Evolutionary conservation across 495 filamentous ascomycete species (phyloP).

Genomic region (Neurospora cerealis): DNA sequence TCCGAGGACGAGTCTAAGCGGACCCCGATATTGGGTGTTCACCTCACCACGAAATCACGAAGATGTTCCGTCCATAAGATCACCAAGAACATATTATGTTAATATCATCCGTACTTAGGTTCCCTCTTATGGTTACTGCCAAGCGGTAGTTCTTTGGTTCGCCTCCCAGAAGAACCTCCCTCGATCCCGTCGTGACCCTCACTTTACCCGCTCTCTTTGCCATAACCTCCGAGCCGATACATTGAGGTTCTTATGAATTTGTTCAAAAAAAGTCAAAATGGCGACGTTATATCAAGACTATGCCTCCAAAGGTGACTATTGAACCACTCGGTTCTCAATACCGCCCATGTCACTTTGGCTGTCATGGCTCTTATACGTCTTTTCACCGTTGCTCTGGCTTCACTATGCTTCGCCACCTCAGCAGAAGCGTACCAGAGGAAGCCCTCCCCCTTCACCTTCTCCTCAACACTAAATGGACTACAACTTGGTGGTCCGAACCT

Average conservation of each 20-base stretch:
- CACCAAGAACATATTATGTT: neutral
- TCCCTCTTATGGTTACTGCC: neutral
- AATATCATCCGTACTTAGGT: neutral
- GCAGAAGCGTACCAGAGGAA: slow-evolving; percentile 6
- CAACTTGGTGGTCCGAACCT: slow-evolving; percentile 16
- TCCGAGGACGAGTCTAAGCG: neutral
- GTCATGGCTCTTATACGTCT: slow-evolving; percentile 7
- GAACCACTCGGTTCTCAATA: neutral
- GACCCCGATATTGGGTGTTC: neutral
- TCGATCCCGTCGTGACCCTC: neutral
- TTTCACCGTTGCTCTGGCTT: slow-evolving; percentile 1
- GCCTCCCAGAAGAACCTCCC: neutral
- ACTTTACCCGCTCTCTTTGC: neutral
- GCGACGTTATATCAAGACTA: neutral
- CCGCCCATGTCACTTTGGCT: neutral
- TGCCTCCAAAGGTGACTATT: neutral
- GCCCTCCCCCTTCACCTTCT: slow-evolving; percentile 15
- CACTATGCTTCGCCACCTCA: slow-evolving; percentile 1
- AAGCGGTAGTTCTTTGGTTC: neutral
- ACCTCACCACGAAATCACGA: neutral
- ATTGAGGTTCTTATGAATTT: neutral
- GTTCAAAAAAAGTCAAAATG: neutral
- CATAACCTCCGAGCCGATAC: neutral
- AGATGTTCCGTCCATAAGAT: neutral
- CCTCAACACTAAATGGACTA: slow-evolving; percentile 5